Evolutionary conservation across 768 basidiomycete species (phyloP), one percentile per base, ranked within the genome.

Genomic region (Dioszegia aurantiaca): DNA sequence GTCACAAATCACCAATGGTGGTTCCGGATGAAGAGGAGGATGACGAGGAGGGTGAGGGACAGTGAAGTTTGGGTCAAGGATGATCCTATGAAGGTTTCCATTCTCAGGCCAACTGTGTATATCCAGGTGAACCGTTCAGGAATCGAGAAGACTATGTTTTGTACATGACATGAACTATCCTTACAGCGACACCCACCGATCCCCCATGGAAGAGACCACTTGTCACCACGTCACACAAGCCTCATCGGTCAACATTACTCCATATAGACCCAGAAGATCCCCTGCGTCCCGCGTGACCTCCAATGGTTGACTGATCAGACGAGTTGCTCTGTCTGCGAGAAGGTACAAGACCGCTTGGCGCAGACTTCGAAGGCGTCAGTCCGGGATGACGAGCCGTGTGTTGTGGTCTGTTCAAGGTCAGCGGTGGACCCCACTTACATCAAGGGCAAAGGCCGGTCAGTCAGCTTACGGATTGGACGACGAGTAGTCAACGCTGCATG

Each of bases 401-500:
- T 40, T 53, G 51, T 17, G 51, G 16, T 9, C 51, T 53, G n/a
- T n/a, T n/a, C 3, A 16, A 40, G 10, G 28, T 53, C 39, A 53
- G 48, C 48, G 12, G 33, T 33, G 33, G 33, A 28, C 26, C 24
- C 21, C 12, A 23, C 9, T n/a, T 1, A 2, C 2, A 37, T 23
- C 4, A 12, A 39, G 44, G 43, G 28, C 19, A 31, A 40, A 26
- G n/a, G n/a, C n/a, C n/a, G n/a, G n/a, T n/a, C n/a, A n/a, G n/a
- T n/a, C n/a, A n/a, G n/a, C 58, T 53, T 37, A 60, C 58, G 62
- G 62, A 37, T 63, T 63, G n/a, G 36, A 42, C 0, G 62, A 63
- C 1, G 62, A 59, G 28, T 63, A 63, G 21, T 63, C 62, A 30
- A 54, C 54, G 28, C 62, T 63, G 46, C 28, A 37, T n/a, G 36